Conservation (phyloP, 768 basidiomycete species). For the Lentinula edodes region DNA sequence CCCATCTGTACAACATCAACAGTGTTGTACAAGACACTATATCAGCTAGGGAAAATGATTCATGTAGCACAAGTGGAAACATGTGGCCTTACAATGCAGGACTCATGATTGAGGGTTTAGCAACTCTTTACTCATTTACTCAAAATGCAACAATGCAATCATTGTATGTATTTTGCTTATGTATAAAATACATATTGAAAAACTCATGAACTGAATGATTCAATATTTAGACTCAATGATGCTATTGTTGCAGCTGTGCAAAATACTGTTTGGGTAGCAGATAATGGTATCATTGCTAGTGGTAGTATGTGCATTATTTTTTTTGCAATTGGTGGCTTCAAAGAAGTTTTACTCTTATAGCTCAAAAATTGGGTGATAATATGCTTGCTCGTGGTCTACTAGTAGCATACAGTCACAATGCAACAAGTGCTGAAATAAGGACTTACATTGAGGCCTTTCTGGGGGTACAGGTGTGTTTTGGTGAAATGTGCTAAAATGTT, state of each 20-base stretch:
- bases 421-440: slow-evolving; percentile 1
- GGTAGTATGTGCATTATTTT: not conserved
- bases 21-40: slow-evolving; percentile 4
- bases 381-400: slow-evolving; percentile 6
- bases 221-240: not conserved
- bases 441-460: slow-evolving; percentile 6
- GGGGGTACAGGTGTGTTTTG: slow-evolving; percentile 8
- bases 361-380: not conserved
- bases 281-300: not conserved
- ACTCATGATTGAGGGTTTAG: slow-evolving; percentile 11
- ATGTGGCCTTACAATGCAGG: slow-evolving; percentile 6
- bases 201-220: not conserved
- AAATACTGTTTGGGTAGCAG: not conserved
- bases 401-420: slow-evolving; percentile 9
- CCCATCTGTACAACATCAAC: slow-evolving; percentile 6
- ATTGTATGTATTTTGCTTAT: not conserved
- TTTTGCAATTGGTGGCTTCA: not conserved
- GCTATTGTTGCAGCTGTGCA: not conserved
- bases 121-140: slow-evolving; percentile 8
- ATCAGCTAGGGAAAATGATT: slow-evolving; percentile 5
- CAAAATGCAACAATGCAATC: slow-evolving; percentile 1
- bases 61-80: not conserved
- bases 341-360: not conserved
- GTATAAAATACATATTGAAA: not conserved
- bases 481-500: not conserved